Conservation (phyloP, 257 asterid genomes). For the Plantago ovata region DNA sequence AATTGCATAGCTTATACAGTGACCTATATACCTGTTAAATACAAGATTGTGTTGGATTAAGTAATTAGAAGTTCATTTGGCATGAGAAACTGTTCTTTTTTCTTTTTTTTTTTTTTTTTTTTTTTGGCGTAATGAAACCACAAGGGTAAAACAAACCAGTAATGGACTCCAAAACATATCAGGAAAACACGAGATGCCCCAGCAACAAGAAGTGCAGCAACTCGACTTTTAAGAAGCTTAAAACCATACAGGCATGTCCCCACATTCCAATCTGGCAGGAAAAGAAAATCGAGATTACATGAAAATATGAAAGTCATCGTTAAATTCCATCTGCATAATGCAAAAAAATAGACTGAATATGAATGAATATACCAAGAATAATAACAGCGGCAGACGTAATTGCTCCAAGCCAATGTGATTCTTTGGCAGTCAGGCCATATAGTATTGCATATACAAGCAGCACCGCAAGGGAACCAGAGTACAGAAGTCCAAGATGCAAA, state of each 20-base stretch:
- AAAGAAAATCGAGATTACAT: constrained; percentile 12
- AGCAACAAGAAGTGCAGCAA: constrained; percentile 85
- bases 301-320: constrained; percentile 9
- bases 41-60: constrained; percentile 11
- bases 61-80: constrained; percentile 2
- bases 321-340: no score
- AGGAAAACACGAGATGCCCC: constrained; percentile 89
- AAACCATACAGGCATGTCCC: constrained; percentile 98
- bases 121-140: no score
- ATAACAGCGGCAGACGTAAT: constrained; percentile 91
- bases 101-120: no score
- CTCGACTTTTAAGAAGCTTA: constrained; percentile 88
- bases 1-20: constrained; percentile 91
- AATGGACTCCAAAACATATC: constrained; percentile 96
- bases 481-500: constrained; percentile 93
- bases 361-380: constrained; percentile 68
- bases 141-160: constrained; percentile 60
- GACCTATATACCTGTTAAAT: constrained; percentile 82
- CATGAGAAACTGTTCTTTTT: no score
- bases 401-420: constrained; percentile 98
- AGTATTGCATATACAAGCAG: constrained; percentile 86
- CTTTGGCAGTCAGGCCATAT: constrained; percentile 97
- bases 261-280: constrained; percentile 84
- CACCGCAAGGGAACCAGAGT: constrained; percentile 84
- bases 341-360: constrained; percentile 16